Conservation (phyloP, 306 rosid species). For the Pyrus pyrifolia region DNA sequence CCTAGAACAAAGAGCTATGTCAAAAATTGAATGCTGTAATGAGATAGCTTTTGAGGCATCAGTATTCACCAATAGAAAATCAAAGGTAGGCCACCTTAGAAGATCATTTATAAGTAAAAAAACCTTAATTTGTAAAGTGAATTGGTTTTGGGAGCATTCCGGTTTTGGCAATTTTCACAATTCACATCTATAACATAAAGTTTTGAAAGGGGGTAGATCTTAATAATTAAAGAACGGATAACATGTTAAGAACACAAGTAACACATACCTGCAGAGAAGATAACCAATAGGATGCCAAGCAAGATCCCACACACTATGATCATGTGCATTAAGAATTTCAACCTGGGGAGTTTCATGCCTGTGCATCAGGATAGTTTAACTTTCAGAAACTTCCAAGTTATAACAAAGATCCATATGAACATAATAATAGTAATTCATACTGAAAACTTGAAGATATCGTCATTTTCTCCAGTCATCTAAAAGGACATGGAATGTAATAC, state of each 20-base stretch:
- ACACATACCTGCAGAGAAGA: constrained; percentile 86
- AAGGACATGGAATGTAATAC: background rate
- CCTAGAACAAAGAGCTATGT: background rate
- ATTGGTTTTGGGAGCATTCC: background rate
- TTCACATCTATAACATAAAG: background rate
- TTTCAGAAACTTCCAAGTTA: constrained; percentile 13
- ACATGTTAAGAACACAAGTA: background rate
- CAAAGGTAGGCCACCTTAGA: background rate
- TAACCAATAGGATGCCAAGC: constrained; percentile 99
- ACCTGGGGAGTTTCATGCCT: constrained; percentile 95
- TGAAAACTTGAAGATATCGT: background rate
- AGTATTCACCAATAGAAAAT: background rate
- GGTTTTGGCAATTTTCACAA: background rate
- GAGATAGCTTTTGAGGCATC: background rate
- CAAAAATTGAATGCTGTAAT: background rate
- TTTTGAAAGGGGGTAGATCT: background rate
- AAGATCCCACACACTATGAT: constrained; percentile 95
- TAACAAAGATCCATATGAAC: background rate
- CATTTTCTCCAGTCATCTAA: background rate
- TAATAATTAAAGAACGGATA: background rate
- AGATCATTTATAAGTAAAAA: background rate
- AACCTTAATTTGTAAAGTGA: background rate
- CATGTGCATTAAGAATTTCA: constrained; percentile 85
- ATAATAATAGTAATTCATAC: background rate
- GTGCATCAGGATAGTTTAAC: constrained; percentile 25